Evolutionary conservation across 1,284 basidiomycete genomes (phyloP), one percentile per base, ranked within the genome.

Genomic region (Mycosarcoma maydis): DNA sequence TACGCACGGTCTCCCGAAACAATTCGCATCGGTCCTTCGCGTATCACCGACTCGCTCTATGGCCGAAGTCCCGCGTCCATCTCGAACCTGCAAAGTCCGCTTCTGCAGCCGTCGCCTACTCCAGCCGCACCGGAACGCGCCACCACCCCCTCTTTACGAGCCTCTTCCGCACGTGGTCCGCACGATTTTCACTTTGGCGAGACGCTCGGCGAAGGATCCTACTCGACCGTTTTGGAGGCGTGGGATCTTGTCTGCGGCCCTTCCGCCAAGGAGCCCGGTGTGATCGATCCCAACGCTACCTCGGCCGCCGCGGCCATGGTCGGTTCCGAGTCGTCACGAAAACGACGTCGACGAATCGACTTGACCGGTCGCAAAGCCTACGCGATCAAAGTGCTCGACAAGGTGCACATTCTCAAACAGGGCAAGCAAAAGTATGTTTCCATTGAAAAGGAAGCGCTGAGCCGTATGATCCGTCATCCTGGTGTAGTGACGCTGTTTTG

Each of bases 361-460:
- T 27, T 65, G n/a, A 50, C 37, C 4, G 68, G 67, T 8, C 64
- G 58, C 36, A 72, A 70, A 20, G 73, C 61, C 7, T 81, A 80
- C 22, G 80, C 80, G 3, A 67, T 80, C 56, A 81, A 81, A 46
- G 73, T 81, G 11, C 69, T 80, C 30, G 78, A 81, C 55, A 81
- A 81, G 62, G 75, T 80, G 14, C 80, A 81, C 58, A 81, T 81
- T 36, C 70, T 81, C 37, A 78, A 78, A 55, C 77, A 81, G 48
- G 76, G 76, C 43, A 81, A 81, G 71, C 78, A 80, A 26, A 80
- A 80, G 53, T 81, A 81, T 42, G 79, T 81, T 26, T 42, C 64
- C 13, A 67, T 81, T 33, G 80, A 81, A 47, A 81, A 80, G 54
- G 77, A 80, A 47, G 80, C 80, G 19, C 55, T 81, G 19, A 78